Percentiles rank a stretch among this genome's conserved stretches.
Evolutionary conservation across 352 stramenopile species (phyloP).

Genomic region (Phytophthora cactorum): DNA sequence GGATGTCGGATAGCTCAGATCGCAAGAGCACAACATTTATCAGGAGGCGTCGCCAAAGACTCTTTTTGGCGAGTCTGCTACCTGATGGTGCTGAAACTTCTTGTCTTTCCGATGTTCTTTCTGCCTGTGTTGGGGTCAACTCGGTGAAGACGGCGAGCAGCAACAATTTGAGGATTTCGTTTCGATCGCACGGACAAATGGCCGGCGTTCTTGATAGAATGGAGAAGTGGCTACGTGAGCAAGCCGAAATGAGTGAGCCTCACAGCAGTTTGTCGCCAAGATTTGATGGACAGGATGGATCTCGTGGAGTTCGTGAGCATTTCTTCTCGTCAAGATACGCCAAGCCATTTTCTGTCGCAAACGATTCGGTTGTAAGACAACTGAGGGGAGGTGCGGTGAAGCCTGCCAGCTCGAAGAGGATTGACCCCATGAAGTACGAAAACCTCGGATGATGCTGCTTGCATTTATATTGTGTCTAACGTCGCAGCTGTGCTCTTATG

Average conservation of each 20-base stretch:
- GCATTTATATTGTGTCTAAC: conserved; percentile 15
- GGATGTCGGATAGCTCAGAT: background rate
- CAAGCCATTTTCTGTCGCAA: conserved; percentile 41
- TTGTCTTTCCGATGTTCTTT: conserved; percentile 35
- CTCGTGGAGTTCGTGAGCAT: background rate
- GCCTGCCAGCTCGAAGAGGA: conserved; percentile 15
- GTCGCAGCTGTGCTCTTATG: background rate
- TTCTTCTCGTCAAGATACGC: conserved; percentile 19
- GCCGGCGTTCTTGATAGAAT: conserved; percentile 35
- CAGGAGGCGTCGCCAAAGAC: conserved; percentile 18
- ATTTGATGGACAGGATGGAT: background rate
- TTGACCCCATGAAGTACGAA: conserved; percentile 69
- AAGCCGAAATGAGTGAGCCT: conserved; percentile 21
- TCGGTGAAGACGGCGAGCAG: background rate
- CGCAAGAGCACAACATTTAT: background rate
- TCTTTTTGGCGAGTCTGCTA: conserved; percentile 30
- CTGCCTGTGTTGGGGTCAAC: conserved; percentile 25
- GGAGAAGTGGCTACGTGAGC: conserved; percentile 38
- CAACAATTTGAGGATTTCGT: conserved; percentile 6
- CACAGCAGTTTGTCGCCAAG: conserved; percentile 6
- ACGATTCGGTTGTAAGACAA: conserved; percentile 54
- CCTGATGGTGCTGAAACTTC: conserved; percentile 5
- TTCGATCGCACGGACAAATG: conserved; percentile 41
- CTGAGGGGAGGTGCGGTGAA: conserved; percentile 21
- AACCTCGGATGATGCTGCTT: background rate